Evolutionary conservation across 768 basidiomycete species (phyloP).

Genomic region (Mycena capillaripes): DNA sequence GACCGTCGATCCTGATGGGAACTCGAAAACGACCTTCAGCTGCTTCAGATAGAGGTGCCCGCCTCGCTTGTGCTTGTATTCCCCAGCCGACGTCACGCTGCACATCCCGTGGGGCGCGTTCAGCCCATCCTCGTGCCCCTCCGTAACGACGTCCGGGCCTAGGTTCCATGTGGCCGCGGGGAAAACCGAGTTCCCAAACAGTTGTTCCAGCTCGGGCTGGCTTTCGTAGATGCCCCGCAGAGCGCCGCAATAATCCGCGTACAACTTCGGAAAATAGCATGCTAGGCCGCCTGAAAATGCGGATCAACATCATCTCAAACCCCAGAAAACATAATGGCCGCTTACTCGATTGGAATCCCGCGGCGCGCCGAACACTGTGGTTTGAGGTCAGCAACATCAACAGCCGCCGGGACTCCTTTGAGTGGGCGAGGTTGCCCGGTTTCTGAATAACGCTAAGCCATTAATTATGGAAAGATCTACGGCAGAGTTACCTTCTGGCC

Average conservation of each 20-base stretch:
- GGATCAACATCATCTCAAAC: no score
- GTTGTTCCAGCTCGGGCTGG: background rate
- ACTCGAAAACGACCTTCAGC: constrained; percentile 33
- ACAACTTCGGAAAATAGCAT: background rate
- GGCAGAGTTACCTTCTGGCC: background rate
- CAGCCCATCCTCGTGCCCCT: constrained; percentile 23
- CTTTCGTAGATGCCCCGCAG: background rate
- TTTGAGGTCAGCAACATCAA: background rate
- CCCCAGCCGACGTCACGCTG: constrained; percentile 2
- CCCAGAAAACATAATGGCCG: no score
- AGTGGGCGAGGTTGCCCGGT: background rate
- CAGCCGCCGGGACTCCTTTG: background rate
- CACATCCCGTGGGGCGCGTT: constrained; percentile 24
- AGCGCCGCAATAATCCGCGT: no score
- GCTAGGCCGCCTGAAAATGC: background rate
- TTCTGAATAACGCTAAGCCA: background rate
- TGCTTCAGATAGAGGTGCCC: constrained; percentile 24
- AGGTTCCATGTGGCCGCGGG: background rate
- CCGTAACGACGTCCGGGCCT: constrained; percentile 7
- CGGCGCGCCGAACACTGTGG: background rate
- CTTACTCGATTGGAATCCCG: background rate
- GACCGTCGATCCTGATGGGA: constrained; percentile 3
- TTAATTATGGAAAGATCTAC: background rate
- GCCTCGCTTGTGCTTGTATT: constrained; percentile 5
- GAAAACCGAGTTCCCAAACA: background rate